Percentiles rank a stretch among this genome's conserved stretches.
Evolutionary conservation across 2,329 filamentous ascomycete genomes (phyloP).

Genomic region (Dryadomyces quercivorus): DNA sequence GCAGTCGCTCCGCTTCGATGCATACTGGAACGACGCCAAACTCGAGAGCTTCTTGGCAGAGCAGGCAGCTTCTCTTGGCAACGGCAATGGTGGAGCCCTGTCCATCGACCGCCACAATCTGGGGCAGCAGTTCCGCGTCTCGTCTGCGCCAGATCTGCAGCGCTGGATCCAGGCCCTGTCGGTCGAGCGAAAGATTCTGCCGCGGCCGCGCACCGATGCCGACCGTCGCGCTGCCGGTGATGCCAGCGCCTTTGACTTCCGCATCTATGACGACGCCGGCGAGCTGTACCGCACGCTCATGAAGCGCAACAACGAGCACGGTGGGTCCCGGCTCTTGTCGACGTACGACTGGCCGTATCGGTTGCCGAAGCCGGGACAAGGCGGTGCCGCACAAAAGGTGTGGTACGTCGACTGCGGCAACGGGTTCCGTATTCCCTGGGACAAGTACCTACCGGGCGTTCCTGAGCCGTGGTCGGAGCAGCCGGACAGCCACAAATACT

Average conservation of each 20-base stretch:
- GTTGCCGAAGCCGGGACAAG: constrained; percentile 2
- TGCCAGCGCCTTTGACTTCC: constrained; percentile 2
- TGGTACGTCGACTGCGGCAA: constrained; percentile 6
- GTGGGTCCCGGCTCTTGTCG: constrained; percentile 3
- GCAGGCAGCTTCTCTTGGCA: no score
- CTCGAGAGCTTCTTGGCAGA: background rate
- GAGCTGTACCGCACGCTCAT: constrained; percentile 5
- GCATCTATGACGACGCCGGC: constrained; percentile 5
- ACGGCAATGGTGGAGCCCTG: background rate
- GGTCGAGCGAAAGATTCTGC: constrained; percentile 4
- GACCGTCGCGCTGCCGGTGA: constrained; percentile 1
- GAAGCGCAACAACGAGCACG: constrained; percentile 4
- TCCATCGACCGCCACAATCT: background rate
- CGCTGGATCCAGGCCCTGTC: constrained; percentile 6
- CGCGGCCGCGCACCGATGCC: background rate
- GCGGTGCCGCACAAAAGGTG: constrained; percentile 1
- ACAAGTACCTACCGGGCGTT: constrained; percentile 5
- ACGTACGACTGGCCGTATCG: constrained; percentile 8
- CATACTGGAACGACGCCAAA: constrained; percentile 3
- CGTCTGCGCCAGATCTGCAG: constrained; percentile 4
- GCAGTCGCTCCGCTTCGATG: constrained; percentile 7
- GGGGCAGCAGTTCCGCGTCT: constrained; percentile 3
- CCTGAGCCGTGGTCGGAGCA: constrained; percentile 6
- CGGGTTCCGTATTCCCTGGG: constrained; percentile 6
- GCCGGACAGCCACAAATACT: constrained; percentile 6